Evolutionary conservation across 2,329 filamentous ascomycete genomes (phyloP).

Genomic region (Alternaria sp.): DNA sequence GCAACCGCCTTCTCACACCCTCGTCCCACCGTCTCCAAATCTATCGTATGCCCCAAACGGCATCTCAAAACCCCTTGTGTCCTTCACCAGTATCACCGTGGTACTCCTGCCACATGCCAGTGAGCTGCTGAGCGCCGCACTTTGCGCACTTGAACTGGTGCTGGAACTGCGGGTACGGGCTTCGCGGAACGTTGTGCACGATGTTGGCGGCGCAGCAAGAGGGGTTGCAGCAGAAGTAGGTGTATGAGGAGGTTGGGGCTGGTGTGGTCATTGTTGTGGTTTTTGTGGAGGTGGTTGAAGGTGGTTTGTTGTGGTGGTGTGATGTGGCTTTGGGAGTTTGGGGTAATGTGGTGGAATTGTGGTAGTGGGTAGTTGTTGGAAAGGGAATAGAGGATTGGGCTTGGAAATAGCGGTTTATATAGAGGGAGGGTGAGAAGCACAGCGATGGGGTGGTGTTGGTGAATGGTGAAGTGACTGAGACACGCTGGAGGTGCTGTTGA

Average conservation of each 20-base stretch:
- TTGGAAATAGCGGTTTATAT: not conserved
- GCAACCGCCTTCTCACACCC: not conserved
- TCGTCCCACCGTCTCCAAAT: not conserved
- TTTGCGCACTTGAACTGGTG: not conserved
- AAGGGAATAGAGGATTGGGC: not conserved
- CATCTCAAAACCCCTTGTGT: not conserved
- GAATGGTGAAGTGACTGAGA: not conserved
- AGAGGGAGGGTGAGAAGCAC: not conserved
- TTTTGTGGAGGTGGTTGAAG: not conserved
- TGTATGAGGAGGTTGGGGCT: not conserved
- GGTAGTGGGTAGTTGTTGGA: not conserved
- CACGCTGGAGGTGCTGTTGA: not conserved
- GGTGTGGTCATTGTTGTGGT: not conserved
- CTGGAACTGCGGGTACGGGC: constrained; percentile 8
- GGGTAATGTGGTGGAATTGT: not conserved
- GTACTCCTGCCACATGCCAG: constrained; percentile 13
- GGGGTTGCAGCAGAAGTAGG: constrained; percentile 2
- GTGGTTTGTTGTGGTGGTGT: not conserved
- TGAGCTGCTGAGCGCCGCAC: constrained; percentile 6
- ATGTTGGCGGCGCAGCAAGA: not conserved
- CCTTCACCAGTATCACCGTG: not conserved
- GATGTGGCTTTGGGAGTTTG: not conserved
- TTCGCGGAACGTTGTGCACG: constrained; percentile 1
- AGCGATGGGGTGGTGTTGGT: not conserved
- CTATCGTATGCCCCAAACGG: not conserved